Evolutionary conservation across 306 rosid species (phyloP).

Genomic region (Fagus crenata): DNA sequence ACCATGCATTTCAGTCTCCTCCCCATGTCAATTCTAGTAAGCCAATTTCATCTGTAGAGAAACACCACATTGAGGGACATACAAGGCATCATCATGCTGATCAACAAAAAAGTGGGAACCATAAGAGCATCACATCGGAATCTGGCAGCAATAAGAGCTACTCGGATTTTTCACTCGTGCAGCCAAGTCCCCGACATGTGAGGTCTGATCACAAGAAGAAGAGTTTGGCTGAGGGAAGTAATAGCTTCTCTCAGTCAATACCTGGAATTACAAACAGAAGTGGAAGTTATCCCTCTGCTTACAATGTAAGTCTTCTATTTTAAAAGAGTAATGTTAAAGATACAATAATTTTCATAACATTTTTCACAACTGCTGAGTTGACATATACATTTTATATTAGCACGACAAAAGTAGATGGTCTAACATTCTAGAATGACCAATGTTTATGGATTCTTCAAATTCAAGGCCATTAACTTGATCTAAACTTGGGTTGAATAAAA

Average conservation of each 20-base stretch:
- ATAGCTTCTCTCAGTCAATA: constrained; percentile 9
- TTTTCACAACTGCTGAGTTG: too few relatives aligned
- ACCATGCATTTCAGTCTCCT: not conserved
- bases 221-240: constrained; percentile 6
- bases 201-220: constrained; percentile 15
- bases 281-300: constrained; percentile 8
- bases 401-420: too few relatives aligned
- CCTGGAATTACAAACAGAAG: not conserved
- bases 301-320: constrained; percentile 15
- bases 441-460: too few relatives aligned
- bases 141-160: constrained; percentile 23
- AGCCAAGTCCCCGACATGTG: not conserved
- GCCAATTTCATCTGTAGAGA: not conserved
- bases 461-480: too few relatives aligned
- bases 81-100: not conserved
- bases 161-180: constrained; percentile 24
- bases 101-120: not conserved
- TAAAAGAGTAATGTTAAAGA: not conserved
- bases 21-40: not conserved
- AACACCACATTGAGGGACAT: not conserved
- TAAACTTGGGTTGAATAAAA: too few relatives aligned
- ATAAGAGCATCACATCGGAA: constrained; percentile 16
- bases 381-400: too few relatives aligned
- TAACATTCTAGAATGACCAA: too few relatives aligned
- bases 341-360: too few relatives aligned